These are phyloP conservation scores for Wickerhamiella bombiphila DNA, from an alignment of 805 yeast species.

Conservation along the genomic window DNA sequence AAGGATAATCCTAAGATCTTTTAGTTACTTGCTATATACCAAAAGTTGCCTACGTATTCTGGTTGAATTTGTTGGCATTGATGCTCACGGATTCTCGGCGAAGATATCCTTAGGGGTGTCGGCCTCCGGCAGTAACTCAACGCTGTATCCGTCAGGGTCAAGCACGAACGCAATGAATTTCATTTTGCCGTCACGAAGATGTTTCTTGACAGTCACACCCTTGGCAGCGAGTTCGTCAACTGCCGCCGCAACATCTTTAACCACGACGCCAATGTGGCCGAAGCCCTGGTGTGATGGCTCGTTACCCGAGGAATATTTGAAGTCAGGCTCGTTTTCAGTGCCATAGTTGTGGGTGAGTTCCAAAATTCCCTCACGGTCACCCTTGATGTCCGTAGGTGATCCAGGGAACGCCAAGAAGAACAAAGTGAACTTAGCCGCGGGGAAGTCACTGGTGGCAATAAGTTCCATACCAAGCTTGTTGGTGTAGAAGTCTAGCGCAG, in stretches of 20 bases:
- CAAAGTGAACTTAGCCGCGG: conserved; percentile 63
- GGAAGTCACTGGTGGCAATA: conserved; percentile 39
- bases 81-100: background rate
- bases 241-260: conserved; percentile 46
- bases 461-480: conserved; percentile 72
- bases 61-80: no score
- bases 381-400: conserved; percentile 29
- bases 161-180: conserved; percentile 62
- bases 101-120: conserved; percentile 17
- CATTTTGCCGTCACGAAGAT: conserved; percentile 30
- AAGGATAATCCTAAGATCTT: no score
- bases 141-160: conserved; percentile 85
- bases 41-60: no score
- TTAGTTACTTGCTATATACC: background rate
- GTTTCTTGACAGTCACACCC: conserved; percentile 35
- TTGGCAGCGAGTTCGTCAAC: conserved; percentile 31
- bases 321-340: conserved; percentile 63
- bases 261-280: conserved; percentile 70
- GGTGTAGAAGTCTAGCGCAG: conserved; percentile 63
- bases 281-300: conserved; percentile 57
- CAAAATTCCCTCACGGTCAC: conserved; percentile 47
- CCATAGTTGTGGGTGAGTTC: conserved; percentile 96
- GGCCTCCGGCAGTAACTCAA: conserved; percentile 49
- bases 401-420: conserved; percentile 69
- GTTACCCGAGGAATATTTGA: conserved; percentile 75